A percentile compares a stretch with the other conserved stretches of the same genome.
phyloP scores from a whole-genome alignment of 345 rosid genomes.

The Alliaria petiolata region DNA sequence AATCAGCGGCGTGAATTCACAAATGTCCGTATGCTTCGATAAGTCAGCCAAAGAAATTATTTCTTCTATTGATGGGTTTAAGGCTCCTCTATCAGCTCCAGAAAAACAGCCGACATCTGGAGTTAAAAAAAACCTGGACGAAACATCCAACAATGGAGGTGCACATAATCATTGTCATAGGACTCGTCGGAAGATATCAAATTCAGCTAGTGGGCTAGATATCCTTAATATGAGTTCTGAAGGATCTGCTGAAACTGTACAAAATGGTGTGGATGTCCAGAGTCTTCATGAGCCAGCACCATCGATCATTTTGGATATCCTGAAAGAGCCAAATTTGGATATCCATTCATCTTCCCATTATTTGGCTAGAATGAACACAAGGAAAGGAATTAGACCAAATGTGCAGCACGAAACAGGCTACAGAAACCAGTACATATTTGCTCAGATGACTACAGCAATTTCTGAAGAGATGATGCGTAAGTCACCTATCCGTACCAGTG shows the following conservation, averaged over 20 bases:
- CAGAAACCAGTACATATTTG: slow-evolving; percentile 69
- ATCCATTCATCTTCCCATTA: slow-evolving; percentile 27
- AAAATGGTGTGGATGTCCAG: slow-evolving; percentile 40
- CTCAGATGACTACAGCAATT: slow-evolving; percentile 59
- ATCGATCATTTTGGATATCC: slow-evolving; percentile 37
- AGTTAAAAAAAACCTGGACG: slow-evolving; percentile 39
- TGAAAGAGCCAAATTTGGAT: slow-evolving; percentile 30
- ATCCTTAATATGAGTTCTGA: slow-evolving; percentile 45
- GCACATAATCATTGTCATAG: slow-evolving; percentile 32
- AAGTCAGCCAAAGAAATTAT: slow-evolving; percentile 27
- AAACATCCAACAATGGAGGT: slow-evolving; percentile 35
- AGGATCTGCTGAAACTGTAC: slow-evolving; percentile 58
- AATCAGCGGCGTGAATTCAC: slow-evolving; percentile 36
- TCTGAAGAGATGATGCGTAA: slow-evolving; percentile 60
- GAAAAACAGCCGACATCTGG: slow-evolving; percentile 20
- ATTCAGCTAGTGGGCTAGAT: slow-evolving; percentile 37
- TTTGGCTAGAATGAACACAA: slow-evolving; percentile 29
- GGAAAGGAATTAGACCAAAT: slow-evolving; percentile 30
- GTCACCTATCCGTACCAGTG: slow-evolving; percentile 40
- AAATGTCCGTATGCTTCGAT: slow-evolving; percentile 32
- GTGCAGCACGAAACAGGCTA: slow-evolving; percentile 44
- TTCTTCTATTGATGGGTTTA: slow-evolving; percentile 34
- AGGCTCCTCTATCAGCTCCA: slow-evolving; percentile 18
- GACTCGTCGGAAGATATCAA: slow-evolving; percentile 32
- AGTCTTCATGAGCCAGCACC: slow-evolving; percentile 40